A percentile compares a stretch with the other conserved stretches of the same genome.
These are phyloP conservation scores for Plectosphaerella sp. DNA, from an alignment of 2,329 filamentous ascomycete species.

Conservation along the genomic window DNA sequence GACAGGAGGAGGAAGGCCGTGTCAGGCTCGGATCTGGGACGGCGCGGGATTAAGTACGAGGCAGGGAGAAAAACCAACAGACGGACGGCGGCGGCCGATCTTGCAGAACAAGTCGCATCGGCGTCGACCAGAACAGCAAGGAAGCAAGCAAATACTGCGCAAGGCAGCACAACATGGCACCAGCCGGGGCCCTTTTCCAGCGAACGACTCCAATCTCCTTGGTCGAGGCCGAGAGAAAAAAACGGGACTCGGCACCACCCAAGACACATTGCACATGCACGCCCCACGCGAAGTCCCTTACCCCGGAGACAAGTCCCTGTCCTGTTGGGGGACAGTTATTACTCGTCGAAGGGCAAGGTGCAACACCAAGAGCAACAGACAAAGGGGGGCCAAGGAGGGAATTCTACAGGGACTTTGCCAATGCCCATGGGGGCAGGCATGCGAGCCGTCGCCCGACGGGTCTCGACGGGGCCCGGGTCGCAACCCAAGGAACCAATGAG, in stretches of 20 bases:
- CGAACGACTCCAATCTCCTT: background rate
- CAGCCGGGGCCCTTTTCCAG: background rate
- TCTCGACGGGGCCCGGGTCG: background rate
- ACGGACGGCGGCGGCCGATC: background rate
- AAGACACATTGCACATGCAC: background rate
- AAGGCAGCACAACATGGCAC: too few species aligned
- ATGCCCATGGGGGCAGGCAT: background rate
- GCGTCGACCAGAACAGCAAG: background rate
- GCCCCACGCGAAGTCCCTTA: background rate
- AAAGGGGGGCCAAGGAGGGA: background rate
- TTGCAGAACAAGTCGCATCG: background rate
- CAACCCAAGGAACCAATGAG: background rate
- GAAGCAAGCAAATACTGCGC: background rate
- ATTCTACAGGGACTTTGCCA: background rate
- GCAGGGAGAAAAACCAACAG: background rate
- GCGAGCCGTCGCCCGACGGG: too few species aligned
- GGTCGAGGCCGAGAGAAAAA: conserved; percentile 1
- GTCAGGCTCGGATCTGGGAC: too few species aligned
- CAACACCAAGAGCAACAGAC: background rate
- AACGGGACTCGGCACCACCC: conserved; percentile 1
- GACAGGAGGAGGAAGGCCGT: too few species aligned
- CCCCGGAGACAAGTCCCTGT: background rate
- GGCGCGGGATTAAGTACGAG: too few species aligned
- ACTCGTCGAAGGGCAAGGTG: background rate
- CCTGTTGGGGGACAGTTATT: background rate